Conservation (phyloP, 1,284 basidiomycete genomes). For the Ganoderma resinaceum region DNA sequence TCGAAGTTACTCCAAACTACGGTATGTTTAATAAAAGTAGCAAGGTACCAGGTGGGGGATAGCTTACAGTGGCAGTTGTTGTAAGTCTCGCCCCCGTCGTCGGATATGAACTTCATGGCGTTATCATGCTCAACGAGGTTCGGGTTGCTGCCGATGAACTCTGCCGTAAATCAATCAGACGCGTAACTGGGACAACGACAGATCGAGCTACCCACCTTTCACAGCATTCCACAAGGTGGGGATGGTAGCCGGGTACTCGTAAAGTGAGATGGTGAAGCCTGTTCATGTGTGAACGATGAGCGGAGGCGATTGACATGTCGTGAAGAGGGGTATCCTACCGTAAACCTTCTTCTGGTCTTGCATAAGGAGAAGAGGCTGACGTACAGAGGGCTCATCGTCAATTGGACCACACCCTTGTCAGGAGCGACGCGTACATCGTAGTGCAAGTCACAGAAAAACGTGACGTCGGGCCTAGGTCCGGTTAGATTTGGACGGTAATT, state of each 20-base stretch:
- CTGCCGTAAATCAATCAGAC: conserved; percentile 36
- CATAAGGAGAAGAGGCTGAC: conserved; percentile 92
- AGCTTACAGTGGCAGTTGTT: conserved; percentile 76
- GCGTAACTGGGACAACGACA: background rate
- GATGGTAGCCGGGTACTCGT: conserved; percentile 73
- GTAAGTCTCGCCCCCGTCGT: conserved; percentile 66
- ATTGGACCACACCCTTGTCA: no score
- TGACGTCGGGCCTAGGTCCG: conserved; percentile 39
- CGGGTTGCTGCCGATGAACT: conserved; percentile 68
- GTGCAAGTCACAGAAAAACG: conserved; percentile 43
- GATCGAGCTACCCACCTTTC: conserved; percentile 47
- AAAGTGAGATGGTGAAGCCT: conserved; percentile 71
- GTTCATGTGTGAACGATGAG: conserved; percentile 4
- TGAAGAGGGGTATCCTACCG: conserved; percentile 48
- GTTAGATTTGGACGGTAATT: background rate
- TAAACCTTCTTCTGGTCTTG: conserved; percentile 88
- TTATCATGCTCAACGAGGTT: conserved; percentile 66
- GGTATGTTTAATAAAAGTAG: background rate
- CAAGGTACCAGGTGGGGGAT: background rate
- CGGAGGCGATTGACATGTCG: background rate
- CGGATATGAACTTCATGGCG: conserved; percentile 68
- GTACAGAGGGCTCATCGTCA: conserved; percentile 48
- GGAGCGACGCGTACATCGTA: conserved; percentile 34
- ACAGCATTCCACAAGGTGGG: conserved; percentile 70
- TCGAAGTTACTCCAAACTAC: conserved; percentile 78